phyloP scores from a whole-genome alignment of 768 basidiomycete species.

The Trametes gibbosa region DNA sequence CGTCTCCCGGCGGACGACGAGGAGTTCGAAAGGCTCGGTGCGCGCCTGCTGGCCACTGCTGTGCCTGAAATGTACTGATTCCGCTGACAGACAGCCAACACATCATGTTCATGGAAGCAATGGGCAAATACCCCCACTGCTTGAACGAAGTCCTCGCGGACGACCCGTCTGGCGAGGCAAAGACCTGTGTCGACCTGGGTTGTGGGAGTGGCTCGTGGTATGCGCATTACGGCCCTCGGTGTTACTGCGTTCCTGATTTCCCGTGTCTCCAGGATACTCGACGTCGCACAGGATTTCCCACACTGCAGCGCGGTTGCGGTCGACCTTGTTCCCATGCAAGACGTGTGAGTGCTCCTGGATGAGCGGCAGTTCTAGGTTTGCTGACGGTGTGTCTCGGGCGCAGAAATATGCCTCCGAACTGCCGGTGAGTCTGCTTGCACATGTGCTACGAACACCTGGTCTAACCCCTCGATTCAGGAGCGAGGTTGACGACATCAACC shows the following conservation, averaged over 20 bases:
- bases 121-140: conserved; percentile 66
- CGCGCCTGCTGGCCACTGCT: conserved; percentile 17
- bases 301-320: conserved; percentile 67
- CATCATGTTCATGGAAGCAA: conserved; percentile 55
- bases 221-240: background rate
- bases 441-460: background rate
- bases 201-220: conserved; percentile 81
- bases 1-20: conserved; percentile 77
- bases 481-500: conserved; percentile 83
- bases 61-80: background rate
- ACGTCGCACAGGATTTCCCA: conserved; percentile 71
- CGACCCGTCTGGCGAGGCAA: conserved; percentile 53
- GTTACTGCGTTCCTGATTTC: conserved; percentile 1
- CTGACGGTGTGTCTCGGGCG: conserved; percentile 2
- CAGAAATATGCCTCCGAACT: conserved; percentile 68
- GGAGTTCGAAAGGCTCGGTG: conserved; percentile 68
- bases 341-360: conserved; percentile 43
- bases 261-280: conserved; percentile 58
- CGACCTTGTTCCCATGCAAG: conserved; percentile 79
- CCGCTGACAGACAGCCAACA: conserved; percentile 60
- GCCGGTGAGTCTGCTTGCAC: conserved; percentile 43
- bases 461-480: conserved; percentile 43
- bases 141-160: conserved; percentile 59
- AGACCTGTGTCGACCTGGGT: conserved; percentile 70
- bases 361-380: conserved; percentile 5